Evolutionary conservation across 2,329 filamentous ascomycete genomes (phyloP), one percentile per base, ranked within the genome.

Genomic region (Colletotrichum sidae): DNA sequence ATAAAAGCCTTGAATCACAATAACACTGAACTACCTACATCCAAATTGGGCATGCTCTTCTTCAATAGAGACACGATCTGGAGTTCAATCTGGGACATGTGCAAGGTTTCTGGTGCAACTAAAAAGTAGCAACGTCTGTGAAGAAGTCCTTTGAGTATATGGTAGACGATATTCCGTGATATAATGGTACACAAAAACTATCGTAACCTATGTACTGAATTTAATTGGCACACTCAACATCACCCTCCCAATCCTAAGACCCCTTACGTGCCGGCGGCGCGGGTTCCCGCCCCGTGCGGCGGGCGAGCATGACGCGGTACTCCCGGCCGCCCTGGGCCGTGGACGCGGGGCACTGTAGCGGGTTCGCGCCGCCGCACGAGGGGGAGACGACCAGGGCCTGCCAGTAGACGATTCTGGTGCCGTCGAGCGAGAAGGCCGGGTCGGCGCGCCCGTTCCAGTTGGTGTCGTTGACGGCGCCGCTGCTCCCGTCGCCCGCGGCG

Each of bases 381-480:
- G 81, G 82, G 0, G 75, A 63, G 2, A 76, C 67, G 1, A 76
- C 75, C 7, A 80, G 69, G 3, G 71, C 71, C 67, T 84, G 78
- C 70, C 71, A 82, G 66, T 80, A 85, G 0, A 76, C 77, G 41
- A 84, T 76, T 2, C 72, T 68, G 0, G 80, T 83, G 6, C 77
- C 76, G 65, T 84, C 82, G 1, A 68, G 73, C 2, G 78, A 80
- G 49, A 74, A 81, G 1, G 70, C 72, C 2, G 80, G 83, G 68
- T 84, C 82, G 6, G 82, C 83, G 10, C 73, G 70, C 4, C 73
- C 82, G 67, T 84, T 84, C 83, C 83, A 84, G 34, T 81, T 75
- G 0, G 81, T 78, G 57, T 84, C 81, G 57, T 80, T 79, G n/a
- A 80, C 63, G 54, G 70, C 76, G 1, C 79, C 80, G 55, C 70